Conservation (phyloP, 768 basidiomycete genomes). For the Trametes coccinea region DNA sequence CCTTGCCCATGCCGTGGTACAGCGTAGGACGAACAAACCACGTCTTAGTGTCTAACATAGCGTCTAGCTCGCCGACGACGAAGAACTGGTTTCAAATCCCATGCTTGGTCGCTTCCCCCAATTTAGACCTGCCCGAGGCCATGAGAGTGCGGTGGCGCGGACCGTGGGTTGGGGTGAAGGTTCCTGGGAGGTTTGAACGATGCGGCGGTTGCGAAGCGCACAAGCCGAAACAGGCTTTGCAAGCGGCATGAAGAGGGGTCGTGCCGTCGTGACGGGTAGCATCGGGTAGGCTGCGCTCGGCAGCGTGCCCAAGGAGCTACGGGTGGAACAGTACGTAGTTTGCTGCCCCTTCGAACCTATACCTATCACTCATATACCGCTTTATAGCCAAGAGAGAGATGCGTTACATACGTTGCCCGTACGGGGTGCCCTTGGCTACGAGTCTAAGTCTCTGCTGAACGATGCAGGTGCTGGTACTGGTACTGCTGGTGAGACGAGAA, state of each 20-base stretch:
- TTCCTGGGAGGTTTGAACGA: not conserved
- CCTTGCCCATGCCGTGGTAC: no score
- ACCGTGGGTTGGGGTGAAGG: not conserved
- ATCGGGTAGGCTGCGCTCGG: not conserved
- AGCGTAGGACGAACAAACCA: no score
- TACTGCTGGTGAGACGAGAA: no score
- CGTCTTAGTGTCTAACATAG: no score
- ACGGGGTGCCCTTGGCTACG: no score
- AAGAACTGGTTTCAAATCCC: no score
- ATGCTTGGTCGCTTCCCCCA: not conserved
- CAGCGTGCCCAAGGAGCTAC: no score
- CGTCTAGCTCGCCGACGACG: not conserved
- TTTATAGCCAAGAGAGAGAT: no score
- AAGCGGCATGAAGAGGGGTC: not conserved
- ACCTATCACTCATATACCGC: no score
- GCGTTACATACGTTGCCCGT: no score
- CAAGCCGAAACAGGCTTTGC: not conserved
- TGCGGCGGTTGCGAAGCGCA: not conserved
- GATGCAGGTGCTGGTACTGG: not conserved
- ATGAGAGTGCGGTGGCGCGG: constrained; percentile 5
- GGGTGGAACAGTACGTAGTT: no score
- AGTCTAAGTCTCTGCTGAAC: not conserved
- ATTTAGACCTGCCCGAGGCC: not conserved
- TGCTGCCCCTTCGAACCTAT: no score
- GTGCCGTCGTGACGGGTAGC: not conserved